A percentile compares a stretch with the other conserved stretches of the same genome.
Evolutionary conservation across 129 eudicot species (phyloP).

Genomic region (Escallonia rubra): DNA sequence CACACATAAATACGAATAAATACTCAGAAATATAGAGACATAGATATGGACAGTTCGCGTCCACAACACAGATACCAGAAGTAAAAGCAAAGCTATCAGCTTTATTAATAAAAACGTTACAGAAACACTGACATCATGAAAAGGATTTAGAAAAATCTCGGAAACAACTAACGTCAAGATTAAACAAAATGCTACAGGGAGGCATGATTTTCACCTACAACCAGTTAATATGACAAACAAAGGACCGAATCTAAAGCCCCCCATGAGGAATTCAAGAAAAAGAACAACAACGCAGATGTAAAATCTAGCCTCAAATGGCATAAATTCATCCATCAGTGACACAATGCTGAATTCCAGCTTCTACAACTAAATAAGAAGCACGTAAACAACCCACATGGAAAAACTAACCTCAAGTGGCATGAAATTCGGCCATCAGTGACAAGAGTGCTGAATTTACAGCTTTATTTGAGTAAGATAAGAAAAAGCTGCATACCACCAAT

Average conservation of each 20-base stretch:
- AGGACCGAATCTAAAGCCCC: slow-evolving; percentile 4
- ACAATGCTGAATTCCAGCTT: slow-evolving; percentile 12
- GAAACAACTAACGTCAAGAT: not conserved
- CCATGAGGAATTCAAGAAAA: slow-evolving; percentile 12
- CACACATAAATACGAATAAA: too few relatives aligned
- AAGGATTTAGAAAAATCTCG: not conserved
- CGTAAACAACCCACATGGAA: too few relatives aligned
- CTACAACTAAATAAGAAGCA: not conserved
- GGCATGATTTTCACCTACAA: not conserved
- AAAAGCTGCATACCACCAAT: too few relatives aligned
- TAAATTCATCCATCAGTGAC: slow-evolving; percentile 8
- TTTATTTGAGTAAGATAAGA: too few relatives aligned
- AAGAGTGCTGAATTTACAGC: too few relatives aligned
- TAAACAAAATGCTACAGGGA: slow-evolving; percentile 1
- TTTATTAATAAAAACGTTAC: slow-evolving; percentile 14
- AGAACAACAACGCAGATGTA: slow-evolving; percentile 25
- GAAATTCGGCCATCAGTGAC: too few relatives aligned
- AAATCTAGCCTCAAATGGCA: slow-evolving; percentile 24
- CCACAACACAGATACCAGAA: slow-evolving; percentile 27
- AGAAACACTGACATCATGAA: slow-evolving; percentile 9
- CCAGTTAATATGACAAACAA: not conserved
- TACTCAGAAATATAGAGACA: not conserved
- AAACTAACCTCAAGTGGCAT: too few relatives aligned
- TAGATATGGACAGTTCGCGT: not conserved
- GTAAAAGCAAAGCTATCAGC: slow-evolving; percentile 41